Evolutionary conservation across 306 rosid species (phyloP).

Genomic region (Vicia sativa): DNA sequence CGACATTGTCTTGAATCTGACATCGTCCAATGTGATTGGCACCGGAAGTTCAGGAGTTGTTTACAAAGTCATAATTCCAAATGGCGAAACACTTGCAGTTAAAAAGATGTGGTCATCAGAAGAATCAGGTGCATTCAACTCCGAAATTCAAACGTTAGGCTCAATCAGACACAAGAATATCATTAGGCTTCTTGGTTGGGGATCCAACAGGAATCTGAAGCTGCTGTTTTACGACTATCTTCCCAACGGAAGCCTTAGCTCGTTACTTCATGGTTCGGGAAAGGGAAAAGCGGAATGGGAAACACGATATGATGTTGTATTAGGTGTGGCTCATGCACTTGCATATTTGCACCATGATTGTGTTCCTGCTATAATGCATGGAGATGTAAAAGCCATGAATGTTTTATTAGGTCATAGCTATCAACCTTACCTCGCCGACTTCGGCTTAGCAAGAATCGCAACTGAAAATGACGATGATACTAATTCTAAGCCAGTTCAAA

Average conservation of each 20-base stretch:
- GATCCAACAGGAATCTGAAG: constrained; percentile 69
- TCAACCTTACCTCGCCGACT: constrained; percentile 90
- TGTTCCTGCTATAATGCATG: constrained; percentile 82
- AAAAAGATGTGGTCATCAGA: constrained; percentile 96
- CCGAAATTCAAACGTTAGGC: constrained; percentile 81
- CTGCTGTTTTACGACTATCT: constrained; percentile 88
- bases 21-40: constrained; percentile 83
- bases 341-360: constrained; percentile 94
- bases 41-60: constrained; percentile 98
- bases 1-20: constrained; percentile 66
- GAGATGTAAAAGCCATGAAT: constrained; percentile 96
- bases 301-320: constrained; percentile 64
- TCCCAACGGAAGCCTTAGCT: constrained; percentile 86
- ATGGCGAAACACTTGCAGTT: constrained; percentile 71
- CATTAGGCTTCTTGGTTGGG: constrained; percentile 89
- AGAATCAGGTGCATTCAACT: constrained; percentile 73
- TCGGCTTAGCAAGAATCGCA: constrained; percentile 74
- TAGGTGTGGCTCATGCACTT: constrained; percentile 92
- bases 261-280: constrained; percentile 74
- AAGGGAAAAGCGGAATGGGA: constrained; percentile 89
- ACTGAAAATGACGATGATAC: constrained; percentile 37
- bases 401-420: constrained; percentile 68
- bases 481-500: constrained; percentile 48
- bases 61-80: constrained; percentile 66
- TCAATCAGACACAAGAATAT: constrained; percentile 89